Base-by-base conservation (phyloP, 257 asterid genomes). In the Coffea eugenioides region DNA sequence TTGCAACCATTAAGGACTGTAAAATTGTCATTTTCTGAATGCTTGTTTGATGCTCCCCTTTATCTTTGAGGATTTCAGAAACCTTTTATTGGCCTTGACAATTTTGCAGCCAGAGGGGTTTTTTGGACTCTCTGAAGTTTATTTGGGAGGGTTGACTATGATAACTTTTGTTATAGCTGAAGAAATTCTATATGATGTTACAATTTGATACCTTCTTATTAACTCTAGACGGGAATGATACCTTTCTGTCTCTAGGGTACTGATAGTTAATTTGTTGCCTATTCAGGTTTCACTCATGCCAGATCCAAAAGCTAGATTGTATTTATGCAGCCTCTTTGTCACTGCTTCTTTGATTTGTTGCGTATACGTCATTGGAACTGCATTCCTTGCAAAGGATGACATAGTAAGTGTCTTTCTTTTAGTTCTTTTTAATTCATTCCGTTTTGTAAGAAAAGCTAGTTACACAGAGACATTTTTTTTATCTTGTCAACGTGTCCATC, bases 321-420 rank as follows among this genome's bases (percentile, higher is more conserved):
- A 84, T 69, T 82, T 90, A 71, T 90, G 88, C 87, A 82, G 90
- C 86, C 84, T 93, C 75, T 52, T 90, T 67, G 21, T 90, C 27
- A 74, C 86, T 16, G 86, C 87, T 71, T 80, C 91, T 76, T 80
- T 91, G 90, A 39, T 94, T 74, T 91, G 82, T 77, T 90, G 88
- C n/a, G 86, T 86, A 84, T 93, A 88, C 90, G 88, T 93, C 76
- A 57, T 88, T 18, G 87, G 94, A 43, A 84, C 84, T 75, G 89
- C 90, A 43, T 87, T 92, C 85, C 77, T 93, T 46, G 85, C 87
- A 61, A 88, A 77, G 81, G 90, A 90, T 75, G 79, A 77, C 39
- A 77, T 72, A 90, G 98, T 90, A 87, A 69, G 11, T 27, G 48
- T 59, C 34, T 77, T 71, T 77, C 27, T 62, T 77, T 61, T 43